A percentile compares a stretch with the other conserved stretches of the same genome.
Conservation (phyloP, 1,284 basidiomycete species). For the Polyporus tsugae region DNA sequence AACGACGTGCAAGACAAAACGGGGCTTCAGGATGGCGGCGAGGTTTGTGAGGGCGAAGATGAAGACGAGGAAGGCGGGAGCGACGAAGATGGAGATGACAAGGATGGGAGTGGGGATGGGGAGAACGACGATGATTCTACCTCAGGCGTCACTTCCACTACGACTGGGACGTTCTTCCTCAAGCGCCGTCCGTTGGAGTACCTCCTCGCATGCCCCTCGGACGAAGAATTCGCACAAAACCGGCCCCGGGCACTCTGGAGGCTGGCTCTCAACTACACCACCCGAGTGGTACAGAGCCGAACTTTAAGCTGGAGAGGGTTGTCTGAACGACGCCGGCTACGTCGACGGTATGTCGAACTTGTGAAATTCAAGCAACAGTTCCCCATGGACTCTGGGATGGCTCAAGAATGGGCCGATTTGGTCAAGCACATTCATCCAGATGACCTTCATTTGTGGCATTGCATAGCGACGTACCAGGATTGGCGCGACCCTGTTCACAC, state of each 20-base stretch:
- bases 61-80: neutral
- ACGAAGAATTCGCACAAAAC: neutral
- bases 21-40: neutral
- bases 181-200: conserved; percentile 11
- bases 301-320: neutral
- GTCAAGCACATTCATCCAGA: conserved; percentile 11
- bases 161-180: conserved; percentile 4
- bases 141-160: neutral
- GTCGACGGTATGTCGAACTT: neutral
- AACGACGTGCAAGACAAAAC: neutral
- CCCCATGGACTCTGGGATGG: neutral
- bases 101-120: neutral
- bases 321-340: neutral
- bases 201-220: conserved; percentile 1
- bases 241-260: neutral
- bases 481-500: neutral
- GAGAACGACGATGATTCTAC: neutral
- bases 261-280: neutral
- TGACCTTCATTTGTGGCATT: conserved; percentile 16
- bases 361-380: neutral
- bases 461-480: neutral
- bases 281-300: neutral
- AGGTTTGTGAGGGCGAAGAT: neutral
- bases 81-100: neutral
- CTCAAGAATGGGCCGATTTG: conserved; percentile 12